phyloP scores from a whole-genome alignment of 2,329 filamentous ascomycete genomes.

The Ophiognomonia clavigignenti-juglandacearum region DNA sequence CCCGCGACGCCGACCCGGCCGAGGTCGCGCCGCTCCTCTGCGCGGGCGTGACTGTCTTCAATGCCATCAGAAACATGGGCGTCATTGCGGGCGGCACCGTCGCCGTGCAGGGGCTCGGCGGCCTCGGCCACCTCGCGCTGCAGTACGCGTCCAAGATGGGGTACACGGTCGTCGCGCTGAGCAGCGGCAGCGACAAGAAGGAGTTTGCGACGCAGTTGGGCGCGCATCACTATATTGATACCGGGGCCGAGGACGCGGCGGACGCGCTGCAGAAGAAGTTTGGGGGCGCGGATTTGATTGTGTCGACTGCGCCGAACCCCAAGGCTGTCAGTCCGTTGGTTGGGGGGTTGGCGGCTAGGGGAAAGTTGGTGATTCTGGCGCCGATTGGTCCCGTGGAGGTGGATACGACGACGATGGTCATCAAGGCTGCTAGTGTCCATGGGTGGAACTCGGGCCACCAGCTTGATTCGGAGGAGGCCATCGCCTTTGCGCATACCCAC shows the following conservation, averaged over 20 bases:
- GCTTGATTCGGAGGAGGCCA: slow-evolving; percentile 58
- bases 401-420: slow-evolving; percentile 35
- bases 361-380: slow-evolving; percentile 54
- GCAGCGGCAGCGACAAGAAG: slow-evolving; percentile 60
- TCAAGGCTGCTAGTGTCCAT: slow-evolving; percentile 52
- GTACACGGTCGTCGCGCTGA: slow-evolving; percentile 63
- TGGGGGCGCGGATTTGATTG: slow-evolving; percentile 56
- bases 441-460: slow-evolving; percentile 59
- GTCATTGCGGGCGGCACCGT: slow-evolving; percentile 49
- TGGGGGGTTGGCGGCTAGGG: slow-evolving; percentile 43
- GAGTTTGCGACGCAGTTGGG: slow-evolving; percentile 61
- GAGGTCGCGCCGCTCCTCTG: slow-evolving; percentile 57
- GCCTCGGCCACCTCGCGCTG: slow-evolving; percentile 71
- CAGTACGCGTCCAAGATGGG: slow-evolving; percentile 75
- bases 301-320: slow-evolving; percentile 58
- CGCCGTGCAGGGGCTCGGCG: slow-evolving; percentile 66
- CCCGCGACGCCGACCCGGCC: slow-evolving; percentile 45
- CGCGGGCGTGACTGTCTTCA: slow-evolving; percentile 62
- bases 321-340: slow-evolving; percentile 48
- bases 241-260: slow-evolving; percentile 44
- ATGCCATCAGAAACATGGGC: slow-evolving; percentile 49
- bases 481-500: slow-evolving; percentile 58
- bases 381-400: slow-evolving; percentile 40
- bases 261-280: slow-evolving; percentile 46
- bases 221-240: slow-evolving; percentile 56